Base-by-base conservation (phyloP, 73 alveolate species). In the Paramecium bursaria region DNA sequence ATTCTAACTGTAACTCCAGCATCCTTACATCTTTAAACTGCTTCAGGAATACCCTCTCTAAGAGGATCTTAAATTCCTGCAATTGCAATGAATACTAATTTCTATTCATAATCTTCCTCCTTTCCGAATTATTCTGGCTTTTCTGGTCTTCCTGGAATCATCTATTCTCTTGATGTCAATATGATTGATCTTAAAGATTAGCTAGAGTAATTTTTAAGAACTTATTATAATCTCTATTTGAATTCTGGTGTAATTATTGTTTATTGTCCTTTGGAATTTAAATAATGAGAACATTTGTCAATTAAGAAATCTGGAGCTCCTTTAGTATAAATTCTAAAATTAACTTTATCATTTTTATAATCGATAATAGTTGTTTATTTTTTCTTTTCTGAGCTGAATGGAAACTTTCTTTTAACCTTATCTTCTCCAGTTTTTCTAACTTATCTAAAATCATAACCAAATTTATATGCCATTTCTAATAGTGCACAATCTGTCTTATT, bases 251-350 rank as follows among this genome's bases (percentile, higher is more conserved):
- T 79, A 33, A 95, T 23, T 17, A 22, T 60, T 29, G 60, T 90
- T 27, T 22, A 47, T 14, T 77, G 46, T 14, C 99, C 99, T 21
- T 90, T 90, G 25, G 90, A 86, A 50, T 79, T 49, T 27, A 94
- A n/a, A 73, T 21, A 92, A 44, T 86, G 86, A 46, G 61, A 22
- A 91, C 99, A 95, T 55, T 42, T 79, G 9, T 60, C 90, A 15
- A 88, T 33, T 21, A 91, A 76, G 52, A 93, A 87, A 54, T 96
- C 99, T 6, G 98, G 95, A 2, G 97, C 98, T 46, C 99, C 99
- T 87, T 93, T 95, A 30, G 92, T 86, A 39, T 80, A 85, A 46
- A 91, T 50, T 13, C 85, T 46, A 22, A 87, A 53, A 14, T 76
- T 10, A 2, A 54, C 50, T 17, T 25, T 50, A 9, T 53, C 75